Evolutionary conservation across 257 asterid species (phyloP).

Genomic region (Forsythia suspensa): DNA sequence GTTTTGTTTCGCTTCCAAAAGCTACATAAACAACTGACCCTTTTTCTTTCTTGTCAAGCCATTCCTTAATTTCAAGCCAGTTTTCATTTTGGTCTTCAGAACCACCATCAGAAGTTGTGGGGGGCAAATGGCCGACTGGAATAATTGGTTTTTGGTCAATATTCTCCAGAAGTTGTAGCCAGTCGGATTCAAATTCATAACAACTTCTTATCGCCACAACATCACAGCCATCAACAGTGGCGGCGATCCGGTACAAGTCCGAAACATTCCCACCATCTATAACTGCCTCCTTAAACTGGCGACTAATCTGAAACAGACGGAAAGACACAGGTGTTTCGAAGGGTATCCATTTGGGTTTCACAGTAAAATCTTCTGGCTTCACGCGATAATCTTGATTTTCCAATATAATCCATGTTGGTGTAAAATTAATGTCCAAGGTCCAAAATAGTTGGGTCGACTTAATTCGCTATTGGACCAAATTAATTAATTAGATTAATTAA

Average conservation of each 20-base stretch:
- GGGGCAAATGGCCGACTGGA: slow-evolving; percentile 32
- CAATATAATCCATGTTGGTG: background rate
- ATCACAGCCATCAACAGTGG: background rate
- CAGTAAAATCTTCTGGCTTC: slow-evolving; percentile 8
- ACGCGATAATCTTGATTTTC: background rate
- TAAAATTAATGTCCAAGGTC: no score
- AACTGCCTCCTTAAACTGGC: background rate
- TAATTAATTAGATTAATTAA: no score
- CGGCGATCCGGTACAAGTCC: background rate
- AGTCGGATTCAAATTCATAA: slow-evolving; percentile 27
- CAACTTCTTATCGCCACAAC: slow-evolving; percentile 21
- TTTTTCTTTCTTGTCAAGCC: slow-evolving; percentile 32
- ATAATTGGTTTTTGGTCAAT: slow-evolving; percentile 22
- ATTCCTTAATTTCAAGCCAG: slow-evolving; percentile 25
- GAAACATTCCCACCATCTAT: slow-evolving; percentile 12
- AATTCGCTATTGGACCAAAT: no score
- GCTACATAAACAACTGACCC: slow-evolving; percentile 35
- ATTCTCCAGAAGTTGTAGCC: slow-evolving; percentile 27
- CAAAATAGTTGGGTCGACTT: no score
- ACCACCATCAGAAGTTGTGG: background rate
- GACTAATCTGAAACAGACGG: background rate
- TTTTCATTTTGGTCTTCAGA: background rate
- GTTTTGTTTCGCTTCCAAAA: slow-evolving; percentile 42
- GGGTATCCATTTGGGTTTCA: slow-evolving; percentile 29
- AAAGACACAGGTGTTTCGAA: slow-evolving; percentile 22